Evolutionary conservation across 2,329 filamentous ascomycete species (phyloP).

Genomic region (Stachybotrys elegans): DNA sequence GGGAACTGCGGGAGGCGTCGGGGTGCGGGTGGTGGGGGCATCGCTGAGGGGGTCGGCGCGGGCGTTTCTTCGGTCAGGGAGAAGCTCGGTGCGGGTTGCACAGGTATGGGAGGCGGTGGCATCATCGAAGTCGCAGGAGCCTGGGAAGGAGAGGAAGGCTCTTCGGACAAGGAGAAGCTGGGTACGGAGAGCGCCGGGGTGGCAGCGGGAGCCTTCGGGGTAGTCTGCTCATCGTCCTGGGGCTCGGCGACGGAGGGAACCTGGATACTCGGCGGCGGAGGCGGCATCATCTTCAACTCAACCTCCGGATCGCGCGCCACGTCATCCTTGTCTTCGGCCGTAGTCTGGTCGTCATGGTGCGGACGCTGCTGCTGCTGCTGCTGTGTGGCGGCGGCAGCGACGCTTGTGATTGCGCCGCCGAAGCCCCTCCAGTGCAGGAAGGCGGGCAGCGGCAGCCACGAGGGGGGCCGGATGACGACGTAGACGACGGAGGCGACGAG

Average conservation of each 20-base stretch:
- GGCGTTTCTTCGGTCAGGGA: conserved; percentile 26
- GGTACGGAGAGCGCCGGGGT: conserved; percentile 30
- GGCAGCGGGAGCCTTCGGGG: conserved; percentile 15
- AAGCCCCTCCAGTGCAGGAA: conserved; percentile 17
- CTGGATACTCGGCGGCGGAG: conserved; percentile 26
- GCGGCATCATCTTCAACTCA: conserved; percentile 32
- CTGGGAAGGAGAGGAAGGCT: conserved; percentile 50
- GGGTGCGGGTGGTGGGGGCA: conserved; percentile 25
- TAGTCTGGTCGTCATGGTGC: conserved; percentile 5
- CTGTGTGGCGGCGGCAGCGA: background rate
- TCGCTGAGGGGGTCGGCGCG: conserved; percentile 17
- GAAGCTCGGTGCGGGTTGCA: conserved; percentile 37
- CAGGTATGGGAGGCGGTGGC: no score
- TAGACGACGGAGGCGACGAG: conserved; percentile 56
- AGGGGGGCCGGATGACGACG: conserved; percentile 48
- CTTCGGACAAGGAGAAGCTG: conserved; percentile 38
- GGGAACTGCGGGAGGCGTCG: conserved; percentile 39
- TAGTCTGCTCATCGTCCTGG: conserved; percentile 25
- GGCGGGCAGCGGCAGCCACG: conserved; percentile 36
- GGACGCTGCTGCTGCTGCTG: conserved; percentile 5
- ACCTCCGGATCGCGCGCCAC: conserved; percentile 16
- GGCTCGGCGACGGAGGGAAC: conserved; percentile 22
- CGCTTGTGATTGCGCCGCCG: background rate
- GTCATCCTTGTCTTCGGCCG: background rate
- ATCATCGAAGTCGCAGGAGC: conserved; percentile 17